phyloP scores from a whole-genome alignment of 116 monocot genomes.

The Zostera marina region DNA sequence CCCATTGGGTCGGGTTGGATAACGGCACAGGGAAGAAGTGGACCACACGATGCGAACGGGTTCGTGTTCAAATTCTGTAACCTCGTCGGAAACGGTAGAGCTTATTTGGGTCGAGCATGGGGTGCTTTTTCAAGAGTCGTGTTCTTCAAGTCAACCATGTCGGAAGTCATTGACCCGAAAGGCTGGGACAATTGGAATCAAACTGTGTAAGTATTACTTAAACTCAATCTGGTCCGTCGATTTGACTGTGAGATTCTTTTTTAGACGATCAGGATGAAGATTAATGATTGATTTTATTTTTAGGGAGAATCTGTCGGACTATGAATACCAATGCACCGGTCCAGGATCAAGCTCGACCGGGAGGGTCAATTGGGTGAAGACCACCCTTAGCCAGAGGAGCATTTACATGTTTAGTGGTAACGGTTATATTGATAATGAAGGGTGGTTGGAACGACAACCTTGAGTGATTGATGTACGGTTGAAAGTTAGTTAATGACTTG shows the following conservation, averaged over 20 bases:
- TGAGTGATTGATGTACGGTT: no score
- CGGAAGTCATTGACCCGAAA: constrained; percentile 10
- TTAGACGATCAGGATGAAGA: no score
- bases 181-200: constrained; percentile 22
- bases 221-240: no score
- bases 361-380: not conserved
- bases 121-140: constrained; percentile 16
- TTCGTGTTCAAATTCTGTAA: constrained; percentile 23
- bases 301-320: not conserved
- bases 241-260: no score
- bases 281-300: not conserved
- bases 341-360: not conserved
- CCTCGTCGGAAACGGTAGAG: constrained; percentile 3
- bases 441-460: constrained; percentile 1
- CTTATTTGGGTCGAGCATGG: constrained; percentile 30
- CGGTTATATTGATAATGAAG: constrained; percentile 4
- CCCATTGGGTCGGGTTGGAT: not conserved
- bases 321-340: not conserved
- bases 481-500: no score
- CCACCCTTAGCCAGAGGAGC: not conserved
- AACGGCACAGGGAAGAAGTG: constrained; percentile 20
- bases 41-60: not conserved
- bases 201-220: constrained; percentile 3
- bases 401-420: not conserved
- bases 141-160: constrained; percentile 16